Evolutionary conservation across 2,329 filamentous ascomycete genomes (phyloP), one percentile per base, ranked within the genome.

Genomic region (Monosporascus sp.): DNA sequence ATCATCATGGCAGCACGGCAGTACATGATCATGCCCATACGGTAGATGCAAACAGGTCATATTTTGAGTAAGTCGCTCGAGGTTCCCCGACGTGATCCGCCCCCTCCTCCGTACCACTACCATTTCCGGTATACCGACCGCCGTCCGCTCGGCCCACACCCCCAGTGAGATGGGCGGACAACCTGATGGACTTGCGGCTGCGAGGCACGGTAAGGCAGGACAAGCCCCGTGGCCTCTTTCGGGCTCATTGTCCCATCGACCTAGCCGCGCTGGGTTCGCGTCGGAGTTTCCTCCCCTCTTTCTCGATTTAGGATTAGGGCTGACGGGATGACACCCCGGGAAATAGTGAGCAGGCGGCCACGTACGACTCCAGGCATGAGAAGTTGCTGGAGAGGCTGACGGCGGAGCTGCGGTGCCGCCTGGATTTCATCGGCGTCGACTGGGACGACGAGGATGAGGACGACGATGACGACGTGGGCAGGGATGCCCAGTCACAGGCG

Each of bases 361-460:
- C 70, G 2, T 86, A 87, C 62, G 84, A 88, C 61, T 64, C 69
- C 40, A 80, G 78, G 54, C 83, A 83, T 59, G 73, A 75, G 49
- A 78, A 79, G 61, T 75, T 78, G 14, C 73, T 82, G 47, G 68
- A 72, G 37, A 74, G 76, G 60, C 71, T 90, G n/a, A 76, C 80
- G 22, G 67, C 76, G 7, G 75, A 81, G 59, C 74, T 88, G 16
- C 74, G 76, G 56, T 68, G 68, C 4, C 76, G 77, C 34, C 73
- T 80, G 6, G 74, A 78, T 50, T 88, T 87, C 73, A 80, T 90
- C 53, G 84, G 83, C 43, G 78, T 82, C 24, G 75, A 80, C 51
- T 85, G 83, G 72, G 68, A 70, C 45, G 68, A 69, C 19, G 75
- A 74, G 5, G 69, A 69, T 8, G 66, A 71, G 8, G 65, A 67